Evolutionary conservation across 345 rosid genomes (phyloP).

Genomic region (Nasturtium officinale): DNA sequence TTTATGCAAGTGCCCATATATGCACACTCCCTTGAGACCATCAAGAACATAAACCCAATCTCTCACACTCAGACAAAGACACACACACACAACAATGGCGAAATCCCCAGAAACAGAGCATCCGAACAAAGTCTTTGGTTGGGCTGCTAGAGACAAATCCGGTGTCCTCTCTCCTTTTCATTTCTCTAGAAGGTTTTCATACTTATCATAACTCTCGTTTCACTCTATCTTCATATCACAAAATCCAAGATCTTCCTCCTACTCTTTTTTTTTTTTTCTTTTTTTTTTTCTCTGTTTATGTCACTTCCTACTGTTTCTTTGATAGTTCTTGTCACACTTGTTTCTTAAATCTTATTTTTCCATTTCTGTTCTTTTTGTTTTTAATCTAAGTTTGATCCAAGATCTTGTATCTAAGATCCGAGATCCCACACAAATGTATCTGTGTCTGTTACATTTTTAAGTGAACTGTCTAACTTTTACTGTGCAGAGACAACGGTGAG

Average conservation of each 20-base stretch:
- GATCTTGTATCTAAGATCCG: not conserved
- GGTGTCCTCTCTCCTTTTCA: constrained; percentile 74
- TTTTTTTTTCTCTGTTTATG: not conserved
- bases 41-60: constrained; percentile 6
- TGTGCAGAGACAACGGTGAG: constrained; percentile 69
- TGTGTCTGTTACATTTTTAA: not conserved
- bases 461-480: not conserved
- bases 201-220: not conserved
- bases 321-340: not conserved
- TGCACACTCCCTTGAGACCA: constrained; percentile 5
- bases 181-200: constrained; percentile 76
- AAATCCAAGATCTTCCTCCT: constrained; percentile 8
- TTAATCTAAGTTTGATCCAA: not conserved
- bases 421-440: constrained; percentile 6
- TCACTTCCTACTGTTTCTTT: not conserved
- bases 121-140: constrained; percentile 71
- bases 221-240: not conserved
- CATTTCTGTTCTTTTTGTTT: no score
- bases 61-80: constrained; percentile 34
- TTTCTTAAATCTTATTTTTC: not conserved
- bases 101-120: constrained; percentile 66
- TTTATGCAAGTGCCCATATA: constrained; percentile 25
- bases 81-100: no score
- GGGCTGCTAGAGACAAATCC: constrained; percentile 77
- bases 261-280: no score